Base-by-base conservation (phyloP, 805 yeast species). In the Zygotorulaspora sp. region DNA sequence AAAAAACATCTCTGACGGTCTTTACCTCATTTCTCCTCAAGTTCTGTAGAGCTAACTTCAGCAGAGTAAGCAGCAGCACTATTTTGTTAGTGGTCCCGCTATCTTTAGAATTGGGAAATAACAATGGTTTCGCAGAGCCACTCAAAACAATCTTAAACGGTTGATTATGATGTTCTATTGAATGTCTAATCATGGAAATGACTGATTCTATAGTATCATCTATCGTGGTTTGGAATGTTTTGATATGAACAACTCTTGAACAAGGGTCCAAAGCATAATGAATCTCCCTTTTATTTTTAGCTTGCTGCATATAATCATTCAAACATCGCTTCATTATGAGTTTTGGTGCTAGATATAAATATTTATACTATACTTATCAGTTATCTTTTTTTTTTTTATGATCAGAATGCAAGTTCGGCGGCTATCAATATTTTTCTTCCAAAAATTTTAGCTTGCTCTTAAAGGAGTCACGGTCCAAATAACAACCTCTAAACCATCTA, bases 401-500 rank as follows among this genome's bases (percentile, higher is more conserved):
- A n/a, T n/a, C 23, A 21, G 23, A 8, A 21, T 7, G 23, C 23
- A 21, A 21, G 23, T 19, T 38, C 35, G 35, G 42, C 42, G 42
- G 42, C 36, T 42, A 38, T 36, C 17, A 36, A 41, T 44, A 47
- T 32, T 48, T 44, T 31, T 53, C 58, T 26, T 54, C 59, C 24
- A 61, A 27, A 16, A 58, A 61, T 49, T 80, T 66, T 31, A 79
- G 56, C 44, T 68, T 77, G n/a, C 88, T 80, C 44, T 77, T 65
- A 57, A 71, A 81, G 23, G 83, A 68, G 53, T 83, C 94, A 13
- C 75, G 77, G 52, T 83, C 90, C 18, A 81, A 61, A 55, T 83
- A 83, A 33, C 86, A 76, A 1, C 90, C 90, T 71, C 81, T 79
- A 38, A 84, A 63, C 83, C 87, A 79, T 45, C 92, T 68, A 19